Evolutionary conservation across 371 early-diverging fungal species (phyloP).

Genomic region (Dipsacomyces acuminosporus): DNA sequence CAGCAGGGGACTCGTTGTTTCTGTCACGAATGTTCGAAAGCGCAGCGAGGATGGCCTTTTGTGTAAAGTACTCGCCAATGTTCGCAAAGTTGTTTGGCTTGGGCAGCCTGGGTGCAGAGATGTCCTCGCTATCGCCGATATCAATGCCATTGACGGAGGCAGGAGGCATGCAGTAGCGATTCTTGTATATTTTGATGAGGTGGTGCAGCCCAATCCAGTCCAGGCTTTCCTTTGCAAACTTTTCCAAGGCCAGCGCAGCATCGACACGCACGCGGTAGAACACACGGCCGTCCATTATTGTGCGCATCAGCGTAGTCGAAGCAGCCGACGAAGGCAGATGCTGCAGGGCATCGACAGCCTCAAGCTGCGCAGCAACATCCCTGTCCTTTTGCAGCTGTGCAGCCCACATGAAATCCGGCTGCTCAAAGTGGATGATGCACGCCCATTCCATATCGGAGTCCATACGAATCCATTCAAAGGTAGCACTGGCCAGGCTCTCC

Average conservation of each 20-base stretch:
- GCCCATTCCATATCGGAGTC: slow-evolving; percentile 97
- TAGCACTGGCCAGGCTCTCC: slow-evolving; percentile 62
- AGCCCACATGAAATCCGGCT: slow-evolving; percentile 96
- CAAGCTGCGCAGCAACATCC: slow-evolving; percentile 94
- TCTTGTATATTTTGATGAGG: slow-evolving; percentile 68
- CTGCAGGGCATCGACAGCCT: slow-evolving; percentile 71
- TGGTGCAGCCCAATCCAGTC: slow-evolving; percentile 72
- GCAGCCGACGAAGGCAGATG: slow-evolving; percentile 63
- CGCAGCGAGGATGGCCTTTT: slow-evolving; percentile 75
- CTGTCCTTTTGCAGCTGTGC: slow-evolving; percentile 90
- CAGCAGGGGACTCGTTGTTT: slow-evolving; percentile 61
- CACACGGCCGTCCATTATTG: slow-evolving; percentile 74
- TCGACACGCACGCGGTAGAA: slow-evolving; percentile 93
- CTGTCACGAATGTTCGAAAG: slow-evolving; percentile 66
- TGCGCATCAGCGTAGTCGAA: slow-evolving; percentile 69
- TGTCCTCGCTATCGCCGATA: slow-evolving; percentile 39
- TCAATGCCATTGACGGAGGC: slow-evolving; percentile 21
- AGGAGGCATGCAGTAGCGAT: slow-evolving; percentile 61
- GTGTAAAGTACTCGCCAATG: slow-evolving; percentile 81
- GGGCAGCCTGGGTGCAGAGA: slow-evolving; percentile 61
- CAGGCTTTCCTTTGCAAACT: slow-evolving; percentile 53
- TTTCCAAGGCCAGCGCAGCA: slow-evolving; percentile 81
- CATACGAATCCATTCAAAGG: slow-evolving; percentile 95
- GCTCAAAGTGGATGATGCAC: slow-evolving; percentile 81
- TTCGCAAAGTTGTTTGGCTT: slow-evolving; percentile 81